Base-by-base conservation (phyloP, 257 asterid genomes). In the Petunia secreta region DNA sequence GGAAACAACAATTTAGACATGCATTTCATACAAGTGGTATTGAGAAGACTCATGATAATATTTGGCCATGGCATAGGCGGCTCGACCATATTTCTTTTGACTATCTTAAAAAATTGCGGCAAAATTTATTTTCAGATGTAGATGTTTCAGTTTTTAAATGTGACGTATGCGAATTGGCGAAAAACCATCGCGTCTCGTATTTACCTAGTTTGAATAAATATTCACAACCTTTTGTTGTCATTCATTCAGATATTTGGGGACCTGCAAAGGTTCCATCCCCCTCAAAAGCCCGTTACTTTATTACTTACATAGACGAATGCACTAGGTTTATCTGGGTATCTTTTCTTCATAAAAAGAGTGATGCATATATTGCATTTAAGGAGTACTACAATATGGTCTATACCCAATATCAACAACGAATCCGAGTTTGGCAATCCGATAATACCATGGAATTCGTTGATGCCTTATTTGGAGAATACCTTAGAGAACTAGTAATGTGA, bases 401-500 rank as follows among this genome's bases (percentile, higher is more conserved):
- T 2, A 63, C 52, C 41, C 78, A 80, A 69, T 81, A 63, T 39
- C 65, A 55, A 4, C 9, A 8, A 6, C 3, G 48, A 11, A 54
- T 75, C 41, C n/a, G 6, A 5, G 25, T 65, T 13, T 75, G 58
- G 39, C 69, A 64, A 53, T 46, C 37, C 0, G 14, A 53, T 15
- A 75, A 81, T 64, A 71, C 16, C 48, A 41, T 4, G 4, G 52
- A 80, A 37, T 80, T 38, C 57, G 36, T 68, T 3, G 41, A 67
- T 80, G 50, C 37, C 36, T 14, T 15, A 38, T 37, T 80, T 7
- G 15, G 43, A 5, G 7, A 3, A 3, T 68, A 39, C 13, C 38
- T 43, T 14, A 16, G 48, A 7, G 0, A 53, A 11, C 41, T 5
- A 1, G 37, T 0, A n/a, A 9, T 57, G 5, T 7, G 7, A 13